Conservation (phyloP, 306 rosid genomes). For the Inga leiocalycina region DNA sequence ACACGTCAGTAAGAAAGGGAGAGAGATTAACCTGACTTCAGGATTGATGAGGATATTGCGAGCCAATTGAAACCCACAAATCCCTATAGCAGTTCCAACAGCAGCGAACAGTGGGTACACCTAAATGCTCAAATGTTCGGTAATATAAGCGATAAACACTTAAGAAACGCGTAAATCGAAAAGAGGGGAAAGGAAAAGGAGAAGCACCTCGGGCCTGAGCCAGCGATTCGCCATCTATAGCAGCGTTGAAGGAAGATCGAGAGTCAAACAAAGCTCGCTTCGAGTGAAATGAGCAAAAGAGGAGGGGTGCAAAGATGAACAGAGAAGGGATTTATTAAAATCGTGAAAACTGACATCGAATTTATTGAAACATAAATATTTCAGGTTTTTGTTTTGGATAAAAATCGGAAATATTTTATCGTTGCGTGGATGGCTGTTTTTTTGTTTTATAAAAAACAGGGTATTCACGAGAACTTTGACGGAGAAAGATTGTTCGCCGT, state of each 20-base stretch:
- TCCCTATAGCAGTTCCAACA: slow-evolving; percentile 82
- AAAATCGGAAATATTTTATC: too few relatives aligned
- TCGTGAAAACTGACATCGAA: background rate
- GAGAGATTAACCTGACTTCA: slow-evolving; percentile 76
- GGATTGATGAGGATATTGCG: slow-evolving; percentile 88
- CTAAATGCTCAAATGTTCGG: slow-evolving; percentile 36
- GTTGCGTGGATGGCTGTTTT: background rate
- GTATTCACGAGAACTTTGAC: too few relatives aligned
- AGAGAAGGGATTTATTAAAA: background rate
- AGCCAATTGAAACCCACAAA: slow-evolving; percentile 72
- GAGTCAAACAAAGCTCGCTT: background rate
- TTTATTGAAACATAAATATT: background rate
- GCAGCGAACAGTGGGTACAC: slow-evolving; percentile 94
- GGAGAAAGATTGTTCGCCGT: too few relatives aligned
- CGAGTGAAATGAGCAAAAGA: background rate
- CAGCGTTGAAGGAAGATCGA: slow-evolving; percentile 3
- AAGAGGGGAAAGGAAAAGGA: background rate
- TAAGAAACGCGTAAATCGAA: background rate
- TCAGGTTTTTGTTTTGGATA: background rate
- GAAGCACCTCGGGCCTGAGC: slow-evolving; percentile 80
- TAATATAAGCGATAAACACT: background rate
- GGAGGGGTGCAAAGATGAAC: background rate
- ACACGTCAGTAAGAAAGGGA: background rate
- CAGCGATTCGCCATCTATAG: slow-evolving; percentile 48
- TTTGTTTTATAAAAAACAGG: too few relatives aligned